Percentiles rank a stretch among this genome's conserved stretches.
These are phyloP conservation scores for Spathaspora boniae DNA, from an alignment of 805 yeast species.

Conservation along the genomic window DNA sequence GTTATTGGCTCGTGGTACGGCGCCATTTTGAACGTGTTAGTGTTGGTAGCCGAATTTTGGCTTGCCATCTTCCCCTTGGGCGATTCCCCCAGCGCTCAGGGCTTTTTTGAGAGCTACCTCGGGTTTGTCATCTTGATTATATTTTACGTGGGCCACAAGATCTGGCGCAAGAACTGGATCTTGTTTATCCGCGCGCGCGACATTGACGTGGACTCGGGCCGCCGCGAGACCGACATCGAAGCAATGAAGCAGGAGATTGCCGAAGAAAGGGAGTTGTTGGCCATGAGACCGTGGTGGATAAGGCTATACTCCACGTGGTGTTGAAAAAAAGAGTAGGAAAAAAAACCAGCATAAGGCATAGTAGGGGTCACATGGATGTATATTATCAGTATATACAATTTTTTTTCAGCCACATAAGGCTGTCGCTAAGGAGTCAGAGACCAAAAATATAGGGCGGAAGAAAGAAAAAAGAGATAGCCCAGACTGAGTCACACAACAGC, in stretches of 20 bases:
- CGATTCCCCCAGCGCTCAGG: constrained; percentile 31
- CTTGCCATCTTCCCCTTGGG: constrained; percentile 38
- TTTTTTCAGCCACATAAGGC: background rate
- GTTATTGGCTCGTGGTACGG: constrained; percentile 35
- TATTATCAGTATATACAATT: background rate
- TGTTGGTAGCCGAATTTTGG: constrained; percentile 42
- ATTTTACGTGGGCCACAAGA: constrained; percentile 38
- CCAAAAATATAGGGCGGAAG: background rate
- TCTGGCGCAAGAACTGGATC: constrained; percentile 38
- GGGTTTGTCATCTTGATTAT: constrained; percentile 34
- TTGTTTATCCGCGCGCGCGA: constrained; percentile 32
- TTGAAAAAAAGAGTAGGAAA: constrained; percentile 12
- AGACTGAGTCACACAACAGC: background rate
- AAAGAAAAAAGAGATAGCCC: background rate
- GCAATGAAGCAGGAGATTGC: constrained; percentile 33
- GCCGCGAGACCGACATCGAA: constrained; percentile 40
- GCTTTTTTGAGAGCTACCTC: constrained; percentile 34
- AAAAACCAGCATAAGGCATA: too few species aligned
- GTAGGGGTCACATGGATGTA: background rate
- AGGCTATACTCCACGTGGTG: constrained; percentile 37
- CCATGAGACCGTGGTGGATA: constrained; percentile 30
- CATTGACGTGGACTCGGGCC: constrained; percentile 40
- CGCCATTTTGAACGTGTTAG: constrained; percentile 28
- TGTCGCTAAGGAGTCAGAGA: background rate
- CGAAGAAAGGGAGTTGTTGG: constrained; percentile 29